Evolutionary conservation across 2,329 filamentous ascomycete species (phyloP), one percentile per base, ranked within the genome.

Genomic region (Pyrenophora seminiperda): DNA sequence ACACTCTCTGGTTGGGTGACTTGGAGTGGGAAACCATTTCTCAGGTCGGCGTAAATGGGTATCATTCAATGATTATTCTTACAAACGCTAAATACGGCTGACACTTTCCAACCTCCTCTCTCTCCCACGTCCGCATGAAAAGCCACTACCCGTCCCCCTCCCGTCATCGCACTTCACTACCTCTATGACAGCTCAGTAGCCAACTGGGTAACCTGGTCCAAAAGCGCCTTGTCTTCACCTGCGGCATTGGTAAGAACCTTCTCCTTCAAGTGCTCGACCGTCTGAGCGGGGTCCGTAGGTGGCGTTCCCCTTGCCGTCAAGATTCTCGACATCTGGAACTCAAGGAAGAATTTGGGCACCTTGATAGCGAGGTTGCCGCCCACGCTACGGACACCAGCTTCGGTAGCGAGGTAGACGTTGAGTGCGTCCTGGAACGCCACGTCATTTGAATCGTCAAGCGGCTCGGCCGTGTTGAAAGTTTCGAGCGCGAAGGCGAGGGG

Each of bases 321-420:
- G 57, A 85, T 84, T 17, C 83, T 74, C 32, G 79, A 78, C 27
- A 85, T 76, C 70, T 86, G 83, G 66, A 84, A 81, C 51, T 78
- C 72, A 33, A 85, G 66, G 67, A 85, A 85, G 77, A 86, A 86
- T 70, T 85, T 85, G 54, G 83, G 83, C 4, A 81, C 80, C 70
- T 85, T 85, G 70, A 85, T 80, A 2, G 75, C 79, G 14, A 85
- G 71, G 47, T 63, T 76, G 2, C 82, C 83, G 7, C 76, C 79
- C 5, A 78, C 77, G 17, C 78, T 81, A 15, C 83, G 75, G 40
- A 86, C 73, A 1, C 81, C 83, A 1, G 80, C 82, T 68, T 85
- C 83, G 4, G 83, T 85, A 0, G 83, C 83, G 3, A 81, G 70
- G 61, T 86, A 85, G 7, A 79, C 77, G 62, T 84, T 78, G 34